A percentile compares a stretch with the other conserved stretches of the same genome.
phyloP scores from a whole-genome alignment of 305 asterid species.

The Fraxinus sp. region DNA sequence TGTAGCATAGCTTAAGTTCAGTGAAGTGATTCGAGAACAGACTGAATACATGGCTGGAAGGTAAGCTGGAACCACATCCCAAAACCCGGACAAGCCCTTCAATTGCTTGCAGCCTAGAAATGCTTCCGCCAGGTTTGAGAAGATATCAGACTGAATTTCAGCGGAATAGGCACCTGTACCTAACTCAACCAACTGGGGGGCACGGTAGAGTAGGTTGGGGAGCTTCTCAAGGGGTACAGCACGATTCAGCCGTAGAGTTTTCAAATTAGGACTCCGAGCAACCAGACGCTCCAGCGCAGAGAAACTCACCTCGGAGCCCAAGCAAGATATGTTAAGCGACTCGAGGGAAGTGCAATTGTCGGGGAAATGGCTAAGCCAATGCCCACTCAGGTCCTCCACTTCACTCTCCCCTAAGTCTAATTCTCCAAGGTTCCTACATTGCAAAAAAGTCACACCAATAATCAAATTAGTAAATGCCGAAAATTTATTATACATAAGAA shows the following conservation, averaged over 20 bases:
- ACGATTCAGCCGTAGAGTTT: slow-evolving; percentile 77
- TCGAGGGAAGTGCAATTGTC: slow-evolving; percentile 71
- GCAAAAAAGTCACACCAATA: background rate
- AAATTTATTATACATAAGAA: background rate
- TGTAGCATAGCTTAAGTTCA: slow-evolving; percentile 82
- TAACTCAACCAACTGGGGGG: slow-evolving; percentile 84
- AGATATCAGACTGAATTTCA: slow-evolving; percentile 60
- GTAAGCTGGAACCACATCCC: slow-evolving; percentile 86
- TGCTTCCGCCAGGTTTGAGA: slow-evolving; percentile 61
- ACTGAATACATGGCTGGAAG: slow-evolving; percentile 73
- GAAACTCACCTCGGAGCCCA: slow-evolving; percentile 71
- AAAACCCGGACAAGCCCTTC: slow-evolving; percentile 80
- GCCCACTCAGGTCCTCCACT: slow-evolving; percentile 84
- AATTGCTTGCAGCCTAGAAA: slow-evolving; percentile 73
- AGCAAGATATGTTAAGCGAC: slow-evolving; percentile 81
- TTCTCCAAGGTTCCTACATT: slow-evolving; percentile 71
- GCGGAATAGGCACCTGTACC: slow-evolving; percentile 87
- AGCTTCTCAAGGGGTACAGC: slow-evolving; percentile 92
- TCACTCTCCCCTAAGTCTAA: slow-evolving; percentile 90
- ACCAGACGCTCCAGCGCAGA: slow-evolving; percentile 81
- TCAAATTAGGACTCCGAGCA: slow-evolving; percentile 71
- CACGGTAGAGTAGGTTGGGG: slow-evolving; percentile 59
- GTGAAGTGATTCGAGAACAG: slow-evolving; percentile 68
- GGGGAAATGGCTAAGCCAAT: slow-evolving; percentile 95
- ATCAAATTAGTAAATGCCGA: background rate